Evolutionary conservation across 148 eudicot genomes (phyloP).

Genomic region (Gaultheria prostrata): DNA sequence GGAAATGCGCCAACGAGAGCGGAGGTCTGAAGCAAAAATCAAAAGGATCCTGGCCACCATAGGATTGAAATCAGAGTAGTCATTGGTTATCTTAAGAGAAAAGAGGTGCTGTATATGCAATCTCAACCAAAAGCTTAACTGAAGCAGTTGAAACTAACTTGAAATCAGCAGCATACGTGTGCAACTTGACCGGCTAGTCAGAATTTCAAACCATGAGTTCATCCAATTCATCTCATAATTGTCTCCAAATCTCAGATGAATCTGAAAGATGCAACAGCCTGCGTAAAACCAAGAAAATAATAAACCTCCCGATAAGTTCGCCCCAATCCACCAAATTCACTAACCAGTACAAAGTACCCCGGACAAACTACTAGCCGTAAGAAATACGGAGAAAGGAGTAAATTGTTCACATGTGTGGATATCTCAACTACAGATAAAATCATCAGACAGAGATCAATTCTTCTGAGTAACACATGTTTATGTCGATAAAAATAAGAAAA

Average conservation of each 20-base stretch:
- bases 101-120: background rate
- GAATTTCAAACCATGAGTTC: background rate
- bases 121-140: background rate
- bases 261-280: slow-evolving; percentile 78
- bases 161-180: background rate
- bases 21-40: background rate
- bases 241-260: slow-evolving; percentile 39
- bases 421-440: background rate
- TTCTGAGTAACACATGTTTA: background rate
- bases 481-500: background rate
- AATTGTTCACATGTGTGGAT: background rate
- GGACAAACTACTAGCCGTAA: background rate
- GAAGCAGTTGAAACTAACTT: background rate
- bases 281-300: slow-evolving; percentile 23
- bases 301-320: background rate
- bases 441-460: background rate
- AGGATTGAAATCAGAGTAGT: background rate
- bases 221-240: background rate
- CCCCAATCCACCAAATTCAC: background rate
- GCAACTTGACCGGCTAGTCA: background rate
- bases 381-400: background rate
- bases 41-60: background rate
- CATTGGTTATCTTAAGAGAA: background rate
- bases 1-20: background rate
- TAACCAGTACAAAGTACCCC: background rate